Evolutionary conservation across 441 rosid genomes (phyloP), one percentile per base, ranked within the genome.

Genomic region (Hura crepitans): DNA sequence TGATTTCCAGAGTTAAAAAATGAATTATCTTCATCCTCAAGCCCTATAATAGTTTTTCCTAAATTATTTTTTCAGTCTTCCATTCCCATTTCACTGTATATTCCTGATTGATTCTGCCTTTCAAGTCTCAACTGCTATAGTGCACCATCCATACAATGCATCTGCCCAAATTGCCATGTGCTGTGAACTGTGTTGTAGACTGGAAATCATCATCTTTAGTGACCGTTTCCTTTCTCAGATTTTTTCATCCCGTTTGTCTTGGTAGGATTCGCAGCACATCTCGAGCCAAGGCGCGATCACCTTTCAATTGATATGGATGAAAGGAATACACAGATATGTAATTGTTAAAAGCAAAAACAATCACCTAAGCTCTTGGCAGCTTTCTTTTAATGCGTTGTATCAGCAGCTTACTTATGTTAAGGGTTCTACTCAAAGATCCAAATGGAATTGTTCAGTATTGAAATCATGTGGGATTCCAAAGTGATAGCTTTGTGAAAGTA

Each of bases 191-290:
- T 22, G 33, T 50, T 33, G 9, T 56, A 15, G 22, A 68, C 42
- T 62, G 59, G 57, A 70, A 70, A 17, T 23, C 37, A 50, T 49
- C 50, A 59, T 60, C 35, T 17, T 49, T 39, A 30, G 0, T 12
- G 25, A n/a, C 46, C 18, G 1, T 11, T 12, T 22, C 65, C 28
- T 23, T 28, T 65, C 4, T 42, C 25, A 45, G n/a, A 56, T n/a
- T 39, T 68, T 43, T 39, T 9, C 4, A 7, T 30, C 23, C 23
- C 35, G 14, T 60, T 70, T 46, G 49, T 35, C 49, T 20, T 11
- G 60, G 60, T 70, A 50, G 73, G 73, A 50, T 70, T 18, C 35
- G 59, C 59, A 17, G 57, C 11, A 2, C 50, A 56, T 54, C 22
- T 0, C 22, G 33, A 31, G 2, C 22, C 12, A 17, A 55, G 33